Evolutionary conservation across 495 filamentous ascomycete species (phyloP), one percentile per base, ranked within the genome.

Genomic region (Apodospora peruviana): DNA sequence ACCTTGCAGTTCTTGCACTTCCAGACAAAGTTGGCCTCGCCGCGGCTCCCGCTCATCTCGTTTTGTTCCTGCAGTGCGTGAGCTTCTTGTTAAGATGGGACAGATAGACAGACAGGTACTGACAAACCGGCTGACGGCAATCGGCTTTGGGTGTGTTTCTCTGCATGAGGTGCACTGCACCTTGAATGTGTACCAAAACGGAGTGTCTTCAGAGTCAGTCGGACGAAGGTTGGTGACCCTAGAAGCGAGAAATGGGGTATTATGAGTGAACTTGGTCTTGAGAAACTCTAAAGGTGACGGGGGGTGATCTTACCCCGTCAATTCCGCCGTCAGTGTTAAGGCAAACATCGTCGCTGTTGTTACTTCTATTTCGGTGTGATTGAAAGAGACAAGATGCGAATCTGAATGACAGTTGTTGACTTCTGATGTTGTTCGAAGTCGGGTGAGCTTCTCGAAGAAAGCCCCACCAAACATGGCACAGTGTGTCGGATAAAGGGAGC

Each of bases 21-120:
- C 91, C 91, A 97, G 40, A 98, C 93, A 64, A 98, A 96, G 68
- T 96, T 96, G 8, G 93, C 94, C 68, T 97, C 91, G 39, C 93
- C 93, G 40, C 87, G 80, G 67, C 89, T 94, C 14, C 89, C 90
- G 47, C 87, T 89, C 59, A 94, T 82, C 45, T 95, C 91, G 58
- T 90, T 84, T 43, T 66, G 74, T 60, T 95, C 90, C 90, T 97
- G 41, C 11, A 9, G 14, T n/a, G 25, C 7, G n/a, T 10, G 37
- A 9, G 14, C 7, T n/a, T n/a, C n/a, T 14, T 32, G 27, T 0
- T 12, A 11, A 8, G 0, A 35, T 12, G 3, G 16, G 27, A 32
- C 18, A 18, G 5, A 16, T 11, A 3, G 18, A 4, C 10, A 20
- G 44, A 11, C 3, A n/a, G 2, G 17, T 18, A 72, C 86, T 56